These are phyloP conservation scores for Acanthamoeba castellanii DNA, from an alignment of 208 protist genomes.

Conservation along the genomic window DNA sequence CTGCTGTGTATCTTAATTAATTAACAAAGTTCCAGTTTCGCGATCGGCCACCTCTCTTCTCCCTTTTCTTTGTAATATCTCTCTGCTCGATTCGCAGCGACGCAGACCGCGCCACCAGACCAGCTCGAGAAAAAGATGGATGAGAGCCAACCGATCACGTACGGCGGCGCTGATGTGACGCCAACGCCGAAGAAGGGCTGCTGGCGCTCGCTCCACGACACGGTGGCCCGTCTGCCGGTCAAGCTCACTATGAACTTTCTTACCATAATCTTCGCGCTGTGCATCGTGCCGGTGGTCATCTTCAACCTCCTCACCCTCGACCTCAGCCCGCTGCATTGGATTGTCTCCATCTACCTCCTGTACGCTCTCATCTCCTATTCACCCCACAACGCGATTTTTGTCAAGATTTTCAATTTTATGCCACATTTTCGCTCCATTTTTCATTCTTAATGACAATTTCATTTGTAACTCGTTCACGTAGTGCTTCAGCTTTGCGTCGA, in stretches of 20 bases:
- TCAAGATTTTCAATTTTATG: too few species aligned
- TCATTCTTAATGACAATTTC: not conserved
- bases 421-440: not conserved
- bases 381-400: too few species aligned
- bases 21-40: too few species aligned
- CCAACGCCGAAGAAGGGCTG: not conserved
- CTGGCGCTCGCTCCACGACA: not conserved
- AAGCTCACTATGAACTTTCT: not conserved
- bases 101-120: too few species aligned
- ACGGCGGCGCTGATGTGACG: not conserved
- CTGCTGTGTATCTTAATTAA: too few species aligned
- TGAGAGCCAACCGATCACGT: not conserved
- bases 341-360: slow-evolving; percentile 30
- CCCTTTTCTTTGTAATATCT: too few species aligned
- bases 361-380: not conserved
- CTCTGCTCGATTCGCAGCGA: too few species aligned
- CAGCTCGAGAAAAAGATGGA: not conserved
- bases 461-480: not conserved
- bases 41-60: too few species aligned
- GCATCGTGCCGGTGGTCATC: slow-evolving; percentile 17
- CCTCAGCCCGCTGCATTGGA: not conserved
- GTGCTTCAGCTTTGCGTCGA: not conserved
- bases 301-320: slow-evolving; percentile 16
- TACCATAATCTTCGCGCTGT: slow-evolving; percentile 3
- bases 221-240: not conserved